Conservation (phyloP, 2,329 filamentous ascomycete species). For the Penicillium palitans region DNA sequence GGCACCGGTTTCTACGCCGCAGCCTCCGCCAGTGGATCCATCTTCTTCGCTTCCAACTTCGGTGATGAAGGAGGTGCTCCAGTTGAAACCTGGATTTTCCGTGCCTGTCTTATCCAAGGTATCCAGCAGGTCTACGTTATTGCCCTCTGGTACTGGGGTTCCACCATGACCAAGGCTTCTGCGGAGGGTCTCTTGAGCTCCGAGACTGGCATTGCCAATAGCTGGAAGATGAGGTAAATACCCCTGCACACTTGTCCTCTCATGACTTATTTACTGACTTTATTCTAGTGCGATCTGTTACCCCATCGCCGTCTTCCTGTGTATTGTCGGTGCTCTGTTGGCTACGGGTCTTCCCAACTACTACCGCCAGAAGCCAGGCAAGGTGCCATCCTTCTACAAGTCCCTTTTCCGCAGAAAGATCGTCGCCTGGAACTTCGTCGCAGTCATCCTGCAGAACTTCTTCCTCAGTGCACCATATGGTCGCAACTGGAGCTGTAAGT, state of each 20-base stretch:
- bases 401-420: conserved; percentile 63
- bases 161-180: conserved; percentile 50
- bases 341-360: conserved; percentile 64
- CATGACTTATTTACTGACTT: neutral
- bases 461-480: conserved; percentile 67
- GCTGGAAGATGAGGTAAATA: conserved; percentile 44
- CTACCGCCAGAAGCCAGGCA: conserved; percentile 64
- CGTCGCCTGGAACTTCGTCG: conserved; percentile 66
- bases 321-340: conserved; percentile 55
- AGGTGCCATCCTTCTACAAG: conserved; percentile 65
- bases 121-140: conserved; percentile 66
- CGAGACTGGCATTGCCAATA: conserved; percentile 39
- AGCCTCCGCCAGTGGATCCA: conserved; percentile 62
- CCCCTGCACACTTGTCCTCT: too few relatives aligned
- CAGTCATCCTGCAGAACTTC: conserved; percentile 66
- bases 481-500: conserved; percentile 60
- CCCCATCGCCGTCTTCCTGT: conserved; percentile 59
- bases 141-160: conserved; percentile 67
- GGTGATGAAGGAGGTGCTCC: conserved; percentile 63
- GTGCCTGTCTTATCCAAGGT: conserved; percentile 65
- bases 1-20: conserved; percentile 63
- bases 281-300: conserved; percentile 52
- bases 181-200: conserved; percentile 43
- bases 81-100: conserved; percentile 64
- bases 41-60: conserved; percentile 69